Conservation (phyloP, 2,329 filamentous ascomycete species). For the Rutstroemia sydowiana region DNA sequence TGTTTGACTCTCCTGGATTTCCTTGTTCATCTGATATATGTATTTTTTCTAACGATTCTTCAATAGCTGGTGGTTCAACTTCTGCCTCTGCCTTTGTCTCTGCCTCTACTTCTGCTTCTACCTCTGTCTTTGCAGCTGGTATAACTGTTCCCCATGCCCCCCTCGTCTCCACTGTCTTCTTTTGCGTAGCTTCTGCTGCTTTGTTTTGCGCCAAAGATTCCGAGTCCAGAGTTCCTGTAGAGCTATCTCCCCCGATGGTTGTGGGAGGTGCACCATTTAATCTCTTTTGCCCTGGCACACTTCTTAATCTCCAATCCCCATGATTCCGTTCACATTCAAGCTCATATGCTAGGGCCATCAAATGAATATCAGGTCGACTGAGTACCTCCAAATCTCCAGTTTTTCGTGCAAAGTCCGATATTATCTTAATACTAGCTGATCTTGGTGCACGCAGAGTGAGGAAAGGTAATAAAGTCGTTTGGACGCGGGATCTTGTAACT, state of each 20-base stretch:
- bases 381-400: slow-evolving; percentile 87
- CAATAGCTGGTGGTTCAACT: slow-evolving; percentile 14
- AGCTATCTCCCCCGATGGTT: slow-evolving; percentile 25
- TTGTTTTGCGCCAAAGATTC: neutral
- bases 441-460: slow-evolving; percentile 67
- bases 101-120: slow-evolving; percentile 7
- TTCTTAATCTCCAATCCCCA: slow-evolving; percentile 81
- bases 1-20: neutral
- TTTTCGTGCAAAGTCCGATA: slow-evolving; percentile 77
- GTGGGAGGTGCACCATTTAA: slow-evolving; percentile 57
- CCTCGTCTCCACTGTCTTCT: slow-evolving; percentile 17
- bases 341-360: slow-evolving; percentile 88
- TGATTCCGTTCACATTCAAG: slow-evolving; percentile 85
- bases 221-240: slow-evolving; percentile 4
- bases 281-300: slow-evolving; percentile 68
- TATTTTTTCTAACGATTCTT: slow-evolving; percentile 17
- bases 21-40: slow-evolving; percentile 3
- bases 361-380: slow-evolving; percentile 80
- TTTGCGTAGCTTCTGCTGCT: neutral
- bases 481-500: slow-evolving; percentile 69
- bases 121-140: slow-evolving; percentile 10
- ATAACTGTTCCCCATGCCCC: slow-evolving; percentile 23
- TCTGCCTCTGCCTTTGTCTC: slow-evolving; percentile 23
- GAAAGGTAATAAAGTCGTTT: slow-evolving; percentile 82
- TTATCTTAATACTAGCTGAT: slow-evolving; percentile 69